A percentile compares a stretch with the other conserved stretches of the same genome.
These are phyloP conservation scores for Kodamaea arcana DNA, from an alignment of 1,139 yeast species.

Conservation along the genomic window DNA sequence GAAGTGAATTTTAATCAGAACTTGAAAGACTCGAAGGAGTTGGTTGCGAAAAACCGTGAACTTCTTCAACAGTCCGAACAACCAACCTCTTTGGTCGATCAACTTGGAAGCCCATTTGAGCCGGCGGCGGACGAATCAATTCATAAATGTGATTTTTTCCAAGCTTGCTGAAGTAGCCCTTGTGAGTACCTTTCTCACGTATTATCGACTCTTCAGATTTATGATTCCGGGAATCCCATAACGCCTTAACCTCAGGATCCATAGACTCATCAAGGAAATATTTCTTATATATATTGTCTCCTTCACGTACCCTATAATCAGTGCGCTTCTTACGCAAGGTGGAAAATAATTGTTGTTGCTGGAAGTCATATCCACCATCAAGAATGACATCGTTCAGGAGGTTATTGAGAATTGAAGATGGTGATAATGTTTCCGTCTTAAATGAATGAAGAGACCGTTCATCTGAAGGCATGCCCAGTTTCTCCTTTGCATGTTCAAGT, in stretches of 20 bases:
- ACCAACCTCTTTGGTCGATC: conserved; percentile 40
- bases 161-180: conserved; percentile 2
- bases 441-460: neutral
- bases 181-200: neutral
- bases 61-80: conserved; percentile 17
- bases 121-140: neutral
- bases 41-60: neutral
- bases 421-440: neutral
- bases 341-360: conserved; percentile 11
- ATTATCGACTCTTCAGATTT: neutral
- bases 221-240: conserved; percentile 45
- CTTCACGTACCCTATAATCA: conserved; percentile 49
- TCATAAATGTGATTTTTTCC: neutral
- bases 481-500: neutral
- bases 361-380: conserved; percentile 12
- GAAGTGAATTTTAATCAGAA: neutral
- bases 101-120: conserved; percentile 34
- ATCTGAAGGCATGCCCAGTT: neutral
- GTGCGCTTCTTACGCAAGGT: conserved; percentile 15
- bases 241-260: conserved; percentile 48
- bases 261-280: conserved; percentile 36
- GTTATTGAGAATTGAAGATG: neutral
- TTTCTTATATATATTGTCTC: conserved; percentile 42
- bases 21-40: neutral
- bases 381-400: conserved; percentile 2